Conservation (phyloP, 164 flowering plant species). For the Saururus chinensis region DNA sequence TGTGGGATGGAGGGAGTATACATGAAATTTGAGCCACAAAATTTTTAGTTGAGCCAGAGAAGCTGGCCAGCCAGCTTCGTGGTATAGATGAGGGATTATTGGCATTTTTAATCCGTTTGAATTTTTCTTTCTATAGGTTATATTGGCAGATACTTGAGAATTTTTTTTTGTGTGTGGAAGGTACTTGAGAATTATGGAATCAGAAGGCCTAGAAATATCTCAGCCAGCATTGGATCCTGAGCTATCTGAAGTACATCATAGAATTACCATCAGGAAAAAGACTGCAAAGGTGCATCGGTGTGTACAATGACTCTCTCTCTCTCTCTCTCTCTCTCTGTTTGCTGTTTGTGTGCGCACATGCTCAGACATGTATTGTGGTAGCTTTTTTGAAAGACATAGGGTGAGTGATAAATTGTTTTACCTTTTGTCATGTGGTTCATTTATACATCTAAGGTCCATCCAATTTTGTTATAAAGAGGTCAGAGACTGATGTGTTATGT, state of each 20-base stretch:
- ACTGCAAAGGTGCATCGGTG: conserved; percentile 61
- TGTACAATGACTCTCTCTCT: conserved; percentile 1
- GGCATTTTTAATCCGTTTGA: no score
- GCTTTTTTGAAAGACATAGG: no score
- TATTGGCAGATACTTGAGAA: conserved; percentile 54
- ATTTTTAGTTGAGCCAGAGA: background rate
- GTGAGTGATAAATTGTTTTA: no score
- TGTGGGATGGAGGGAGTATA: no score
- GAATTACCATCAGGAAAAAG: conserved; percentile 66
- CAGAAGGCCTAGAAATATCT: conserved; percentile 83
- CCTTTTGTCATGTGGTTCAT: no score
- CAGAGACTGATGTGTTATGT: no score
- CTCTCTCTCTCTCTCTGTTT: background rate
- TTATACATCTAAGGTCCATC: no score
- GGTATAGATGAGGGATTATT: background rate
- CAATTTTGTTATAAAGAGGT: no score
- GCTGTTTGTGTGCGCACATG: background rate
- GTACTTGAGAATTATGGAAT: conserved; percentile 65
- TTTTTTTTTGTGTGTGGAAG: no score
- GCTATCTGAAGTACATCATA: conserved; percentile 82
- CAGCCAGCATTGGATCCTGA: conserved; percentile 94
- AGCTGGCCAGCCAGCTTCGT: background rate
- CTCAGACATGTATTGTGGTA: no score
- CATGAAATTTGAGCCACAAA: no score
- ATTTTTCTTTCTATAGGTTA: background rate